These are phyloP conservation scores for Themeda triandra DNA, from an alignment of 176 grass and related monocot genomes.

Conservation along the genomic window DNA sequence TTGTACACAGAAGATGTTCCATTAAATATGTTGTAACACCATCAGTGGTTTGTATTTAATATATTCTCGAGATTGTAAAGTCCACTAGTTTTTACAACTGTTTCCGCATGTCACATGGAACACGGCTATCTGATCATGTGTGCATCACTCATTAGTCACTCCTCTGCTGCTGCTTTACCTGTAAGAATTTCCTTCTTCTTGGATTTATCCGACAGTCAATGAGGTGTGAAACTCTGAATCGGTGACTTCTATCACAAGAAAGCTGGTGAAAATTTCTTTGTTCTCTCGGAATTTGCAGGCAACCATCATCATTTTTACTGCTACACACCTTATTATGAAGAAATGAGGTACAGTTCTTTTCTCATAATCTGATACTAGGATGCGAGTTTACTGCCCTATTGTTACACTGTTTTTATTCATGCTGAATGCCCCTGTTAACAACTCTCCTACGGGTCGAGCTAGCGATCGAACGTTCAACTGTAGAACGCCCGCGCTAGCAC, in stretches of 20 bases:
- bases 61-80: neutral
- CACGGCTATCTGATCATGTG: neutral
- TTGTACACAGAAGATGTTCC: neutral
- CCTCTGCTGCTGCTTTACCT: neutral
- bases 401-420: neutral
- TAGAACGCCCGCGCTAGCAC: too few species aligned
- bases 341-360: neutral
- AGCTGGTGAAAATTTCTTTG: neutral
- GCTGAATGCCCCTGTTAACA: neutral
- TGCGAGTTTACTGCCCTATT: neutral
- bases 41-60: neutral
- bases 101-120: neutral
- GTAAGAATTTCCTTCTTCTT: neutral
- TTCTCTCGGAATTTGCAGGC: neutral
- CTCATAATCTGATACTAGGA: neutral
- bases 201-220: neutral
- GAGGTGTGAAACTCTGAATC: neutral
- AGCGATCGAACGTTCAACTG: too few species aligned
- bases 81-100: neutral
- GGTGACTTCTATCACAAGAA: neutral
- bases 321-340: neutral
- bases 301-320: neutral
- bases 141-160: neutral
- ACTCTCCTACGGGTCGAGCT: too few species aligned
- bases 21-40: neutral